A percentile compares a stretch with the other conserved stretches of the same genome.
Conservation (phyloP, 1,139 yeast genomes). For the Komagataea norvegica region DNA sequence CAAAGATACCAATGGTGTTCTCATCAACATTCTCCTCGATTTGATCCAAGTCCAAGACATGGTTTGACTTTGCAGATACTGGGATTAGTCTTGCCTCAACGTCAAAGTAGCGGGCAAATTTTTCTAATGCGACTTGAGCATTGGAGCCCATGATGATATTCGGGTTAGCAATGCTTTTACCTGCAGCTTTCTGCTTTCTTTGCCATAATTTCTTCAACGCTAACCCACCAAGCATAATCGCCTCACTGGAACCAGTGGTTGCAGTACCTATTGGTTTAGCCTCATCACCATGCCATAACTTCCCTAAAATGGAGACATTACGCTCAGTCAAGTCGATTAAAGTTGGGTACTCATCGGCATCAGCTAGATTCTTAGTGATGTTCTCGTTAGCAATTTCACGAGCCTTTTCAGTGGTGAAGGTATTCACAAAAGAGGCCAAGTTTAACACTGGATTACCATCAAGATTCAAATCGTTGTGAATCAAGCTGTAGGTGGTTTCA, state of each 20-base stretch:
- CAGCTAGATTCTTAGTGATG: constrained; percentile 83
- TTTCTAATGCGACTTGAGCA: constrained; percentile 92
- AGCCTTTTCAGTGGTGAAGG: constrained; percentile 52
- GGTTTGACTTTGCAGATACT: constrained; percentile 54
- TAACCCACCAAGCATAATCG: constrained; percentile 87
- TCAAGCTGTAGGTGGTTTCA: constrained; percentile 53
- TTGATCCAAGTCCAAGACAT: constrained; percentile 56
- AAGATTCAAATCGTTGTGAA: constrained; percentile 68
- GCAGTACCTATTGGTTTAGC: constrained; percentile 73
- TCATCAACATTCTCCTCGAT: constrained; percentile 71
- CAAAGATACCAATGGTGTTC: constrained; percentile 89
- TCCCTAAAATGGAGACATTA: constrained; percentile 73
- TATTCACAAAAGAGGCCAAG: constrained; percentile 86
- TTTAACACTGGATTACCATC: constrained; percentile 85
- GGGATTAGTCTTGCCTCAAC: constrained; percentile 79
- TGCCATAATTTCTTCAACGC: constrained; percentile 93
- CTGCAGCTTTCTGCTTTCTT: constrained; percentile 51
- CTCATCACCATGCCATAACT: constrained; percentile 68
- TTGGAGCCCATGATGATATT: constrained; percentile 93
- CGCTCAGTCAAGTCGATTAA: constrained; percentile 74
- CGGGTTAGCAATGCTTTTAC: constrained; percentile 61
- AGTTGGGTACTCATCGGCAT: constrained; percentile 90
- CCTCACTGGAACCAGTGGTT: constrained; percentile 92
- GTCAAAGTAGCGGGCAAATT: constrained; percentile 90
- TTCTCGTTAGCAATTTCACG: constrained; percentile 57